Percentiles rank a stretch among this genome's conserved stretches.
Evolutionary conservation across 176 grass and related monocot species (phyloP).

Genomic region (Lolium rigidum): DNA sequence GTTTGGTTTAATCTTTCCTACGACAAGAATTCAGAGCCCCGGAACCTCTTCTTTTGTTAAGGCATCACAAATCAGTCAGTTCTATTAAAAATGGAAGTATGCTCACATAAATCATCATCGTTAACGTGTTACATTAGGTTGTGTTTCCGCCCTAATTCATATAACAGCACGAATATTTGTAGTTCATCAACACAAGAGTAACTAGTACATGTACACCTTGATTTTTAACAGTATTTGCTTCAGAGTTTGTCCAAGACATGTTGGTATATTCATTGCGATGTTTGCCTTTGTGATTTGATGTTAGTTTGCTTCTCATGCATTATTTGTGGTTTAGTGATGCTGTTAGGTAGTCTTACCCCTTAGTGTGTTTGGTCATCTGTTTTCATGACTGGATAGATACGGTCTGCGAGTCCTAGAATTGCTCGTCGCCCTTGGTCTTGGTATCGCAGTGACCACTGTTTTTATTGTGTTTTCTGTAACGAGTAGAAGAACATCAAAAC

Average conservation of each 20-base stretch:
- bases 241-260: background rate
- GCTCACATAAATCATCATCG: background rate
- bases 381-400: conserved; percentile 31
- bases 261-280: background rate
- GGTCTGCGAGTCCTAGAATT: conserved; percentile 41
- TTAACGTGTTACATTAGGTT: background rate
- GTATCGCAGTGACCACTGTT: conserved; percentile 19
- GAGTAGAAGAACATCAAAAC: conserved; percentile 80
- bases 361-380: background rate
- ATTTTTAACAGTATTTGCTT: background rate
- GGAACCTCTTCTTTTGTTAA: background rate
- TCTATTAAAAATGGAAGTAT: background rate
- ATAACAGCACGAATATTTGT: background rate
- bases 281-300: background rate
- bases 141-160: background rate
- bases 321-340: background rate
- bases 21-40: background rate
- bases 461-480: conserved; percentile 59
- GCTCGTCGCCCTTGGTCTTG: conserved; percentile 43
- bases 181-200: background rate
- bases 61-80: background rate
- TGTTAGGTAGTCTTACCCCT: conserved; percentile 9
- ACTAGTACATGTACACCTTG: background rate
- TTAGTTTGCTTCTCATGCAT: background rate
- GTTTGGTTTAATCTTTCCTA: background rate